These are phyloP conservation scores for Candida ovalis DNA, from an alignment of 805 yeast species.

Conservation along the genomic window DNA sequence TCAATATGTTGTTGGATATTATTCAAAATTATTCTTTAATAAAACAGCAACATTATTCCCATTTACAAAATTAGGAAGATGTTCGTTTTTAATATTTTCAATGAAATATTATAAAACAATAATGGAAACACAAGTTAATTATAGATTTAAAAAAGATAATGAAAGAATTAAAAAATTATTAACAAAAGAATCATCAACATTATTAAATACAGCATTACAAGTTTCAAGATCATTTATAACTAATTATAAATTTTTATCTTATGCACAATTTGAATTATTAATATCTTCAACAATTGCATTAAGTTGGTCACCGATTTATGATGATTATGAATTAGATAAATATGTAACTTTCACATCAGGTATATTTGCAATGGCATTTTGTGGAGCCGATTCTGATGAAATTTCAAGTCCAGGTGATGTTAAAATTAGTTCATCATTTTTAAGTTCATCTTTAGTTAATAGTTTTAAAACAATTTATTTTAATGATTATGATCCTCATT, in stretches of 20 bases:
- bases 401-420: constrained; percentile 1
- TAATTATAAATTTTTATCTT: constrained; percentile 6
- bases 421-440: constrained; percentile 4
- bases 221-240: constrained; percentile 7
- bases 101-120: constrained; percentile 6
- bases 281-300: constrained; percentile 9
- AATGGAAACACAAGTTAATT: constrained; percentile 2
- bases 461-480: constrained; percentile 15
- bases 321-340: constrained; percentile 6
- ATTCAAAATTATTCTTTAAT: constrained; percentile 4
- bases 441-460: constrained; percentile 14
- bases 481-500: constrained; percentile 12
- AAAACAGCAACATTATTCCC: constrained; percentile 4
- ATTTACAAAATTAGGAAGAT: constrained; percentile 7
- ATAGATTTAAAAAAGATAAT: constrained; percentile 3
- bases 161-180: constrained; percentile 2
- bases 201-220: constrained; percentile 6
- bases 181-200: constrained; percentile 1
- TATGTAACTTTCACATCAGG: constrained; percentile 15
- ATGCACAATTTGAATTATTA: constrained; percentile 14
- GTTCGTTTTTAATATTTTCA: constrained; percentile 8
- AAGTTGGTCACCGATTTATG: constrained; percentile 11
- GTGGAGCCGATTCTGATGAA: constrained; percentile 7
- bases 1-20: constrained; percentile 5
- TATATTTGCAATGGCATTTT: constrained; percentile 16